Base-by-base conservation (phyloP, 1,139 yeast species). In the Candida labiduridarum region DNA sequence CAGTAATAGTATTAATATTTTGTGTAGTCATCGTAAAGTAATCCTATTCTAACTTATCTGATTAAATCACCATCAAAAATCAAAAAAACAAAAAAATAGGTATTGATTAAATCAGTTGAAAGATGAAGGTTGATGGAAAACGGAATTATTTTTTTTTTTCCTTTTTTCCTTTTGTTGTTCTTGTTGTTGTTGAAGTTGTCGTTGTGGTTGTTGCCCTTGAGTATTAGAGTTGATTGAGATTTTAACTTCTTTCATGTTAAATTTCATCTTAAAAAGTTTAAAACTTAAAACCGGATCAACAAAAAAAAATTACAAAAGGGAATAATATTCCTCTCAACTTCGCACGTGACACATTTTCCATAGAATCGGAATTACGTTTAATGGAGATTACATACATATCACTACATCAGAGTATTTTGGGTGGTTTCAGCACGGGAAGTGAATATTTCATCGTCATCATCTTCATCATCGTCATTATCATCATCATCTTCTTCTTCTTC, bases 401-500 rank as follows among this genome's bases (percentile, higher is more conserved):
- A 19, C 22, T 36, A 36, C 35, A 36, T 14, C 47, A 44, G 47
- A 36, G 52, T 51, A 31, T 51, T 49, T 27, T 46, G 39, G n/a
- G 53, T 46, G 5, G 31, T 44, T 19, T 27, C 43, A 11, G 41
- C 51, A n/a, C 35, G 38, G 16, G 27, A 31, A 30, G 54, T 49
- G 41, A 51, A 51, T 18, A 49, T 27, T 11, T 52, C 53, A 8
- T 47, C 52, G 12, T 49, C 49, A 29, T 47, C 52, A 25, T 50
- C 53, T 15, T 46, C 52, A 25, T 25, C 29, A 25, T 25, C 29
- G 6, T 25, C 25, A 14, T 49, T 49, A 39, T 48, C 53, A 5
- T 48, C 49, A 22, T 53, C 57, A 45, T 52, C 56, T 15, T 49
- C 51, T 41, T 48, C 53, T 30, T 48, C 52, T 42, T 49, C 54